Evolutionary conservation across 2,329 filamentous ascomycete species (phyloP).

Genomic region (Aotearoamyces nothofagi): DNA sequence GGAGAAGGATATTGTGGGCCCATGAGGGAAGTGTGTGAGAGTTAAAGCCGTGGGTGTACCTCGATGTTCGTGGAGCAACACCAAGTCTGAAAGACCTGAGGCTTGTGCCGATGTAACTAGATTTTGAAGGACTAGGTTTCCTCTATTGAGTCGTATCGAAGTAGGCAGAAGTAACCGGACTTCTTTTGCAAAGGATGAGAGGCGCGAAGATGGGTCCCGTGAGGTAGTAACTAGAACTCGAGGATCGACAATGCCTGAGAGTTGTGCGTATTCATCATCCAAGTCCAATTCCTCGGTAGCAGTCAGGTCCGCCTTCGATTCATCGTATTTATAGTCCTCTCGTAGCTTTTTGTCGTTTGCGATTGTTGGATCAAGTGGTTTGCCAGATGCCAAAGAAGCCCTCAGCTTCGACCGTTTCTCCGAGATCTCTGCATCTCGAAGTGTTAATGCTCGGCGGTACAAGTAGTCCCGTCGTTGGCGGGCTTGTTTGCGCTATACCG

Average conservation of each 20-base stretch:
- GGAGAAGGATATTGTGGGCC: constrained; percentile 75
- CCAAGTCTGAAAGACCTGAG: constrained; percentile 67
- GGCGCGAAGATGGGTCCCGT: constrained; percentile 68
- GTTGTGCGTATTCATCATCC: constrained; percentile 79
- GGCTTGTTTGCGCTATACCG: constrained; percentile 48
- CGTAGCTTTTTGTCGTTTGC: constrained; percentile 75
- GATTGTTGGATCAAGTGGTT: constrained; percentile 66
- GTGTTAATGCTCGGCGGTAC: constrained; percentile 73
- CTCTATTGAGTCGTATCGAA: constrained; percentile 76
- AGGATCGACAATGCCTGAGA: constrained; percentile 85
- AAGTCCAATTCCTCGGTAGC: constrained; percentile 56
- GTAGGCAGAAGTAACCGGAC: constrained; percentile 74
- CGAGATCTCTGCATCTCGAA: constrained; percentile 82
- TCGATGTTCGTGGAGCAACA: constrained; percentile 83
- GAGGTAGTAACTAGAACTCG: constrained; percentile 83
- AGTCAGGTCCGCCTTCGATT: constrained; percentile 55
- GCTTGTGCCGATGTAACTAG: constrained; percentile 70
- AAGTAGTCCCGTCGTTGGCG: constrained; percentile 76
- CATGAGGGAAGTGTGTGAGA: constrained; percentile 75
- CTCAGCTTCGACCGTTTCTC: constrained; percentile 83
- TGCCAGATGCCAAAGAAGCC: constrained; percentile 75
- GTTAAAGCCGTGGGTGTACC: constrained; percentile 85
- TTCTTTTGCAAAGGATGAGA: constrained; percentile 88
- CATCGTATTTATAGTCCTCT: constrained; percentile 87
- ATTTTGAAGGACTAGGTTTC: constrained; percentile 76